Percentiles rank a stretch among this genome's conserved stretches.
Conservation (phyloP, 352 stramenopile species). For the Albugo laibachii region DNA sequence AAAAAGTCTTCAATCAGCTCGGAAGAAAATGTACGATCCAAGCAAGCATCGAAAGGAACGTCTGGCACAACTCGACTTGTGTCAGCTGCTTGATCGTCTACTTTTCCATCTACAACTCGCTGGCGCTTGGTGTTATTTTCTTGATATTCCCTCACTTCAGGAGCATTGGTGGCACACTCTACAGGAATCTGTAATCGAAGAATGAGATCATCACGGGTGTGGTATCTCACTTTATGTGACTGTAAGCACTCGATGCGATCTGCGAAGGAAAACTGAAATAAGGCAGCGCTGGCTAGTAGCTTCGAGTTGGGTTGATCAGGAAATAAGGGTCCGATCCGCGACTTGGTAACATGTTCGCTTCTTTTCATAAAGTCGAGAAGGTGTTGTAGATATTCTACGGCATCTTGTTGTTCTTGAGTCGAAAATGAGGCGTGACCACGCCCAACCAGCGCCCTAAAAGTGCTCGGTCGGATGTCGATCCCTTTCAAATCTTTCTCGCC, state of each 20-base stretch:
- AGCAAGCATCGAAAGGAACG: slow-evolving; percentile 86
- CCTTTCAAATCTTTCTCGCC: slow-evolving; percentile 11
- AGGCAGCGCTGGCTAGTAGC: slow-evolving; percentile 21
- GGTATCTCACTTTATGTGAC: slow-evolving; percentile 78
- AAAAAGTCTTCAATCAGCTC: slow-evolving; percentile 87
- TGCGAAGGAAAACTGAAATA: slow-evolving; percentile 89
- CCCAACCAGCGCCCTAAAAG: slow-evolving; percentile 91
- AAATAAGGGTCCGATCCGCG: slow-evolving; percentile 29
- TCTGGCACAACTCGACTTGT: slow-evolving; percentile 79
- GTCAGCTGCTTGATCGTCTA: slow-evolving; percentile 6
- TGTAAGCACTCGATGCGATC: slow-evolving; percentile 60
- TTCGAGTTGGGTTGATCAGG: background rate
- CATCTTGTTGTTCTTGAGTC: slow-evolving; percentile 95
- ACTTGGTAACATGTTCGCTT: slow-evolving; percentile 39
- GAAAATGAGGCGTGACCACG: slow-evolving; percentile 92
- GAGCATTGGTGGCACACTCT: slow-evolving; percentile 69
- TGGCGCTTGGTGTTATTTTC: slow-evolving; percentile 77
- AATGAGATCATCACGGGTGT: slow-evolving; percentile 53
- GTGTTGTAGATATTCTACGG: slow-evolving; percentile 94
- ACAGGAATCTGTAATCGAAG: slow-evolving; percentile 77
- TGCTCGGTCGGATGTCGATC: slow-evolving; percentile 56
- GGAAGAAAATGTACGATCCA: slow-evolving; percentile 82
- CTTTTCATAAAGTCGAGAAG: slow-evolving; percentile 85
- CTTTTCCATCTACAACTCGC: slow-evolving; percentile 34
- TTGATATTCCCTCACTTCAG: slow-evolving; percentile 72